Evolutionary conservation across 1,284 basidiomycete genomes (phyloP).

Genomic region (Pisolithus thermaeus): DNA sequence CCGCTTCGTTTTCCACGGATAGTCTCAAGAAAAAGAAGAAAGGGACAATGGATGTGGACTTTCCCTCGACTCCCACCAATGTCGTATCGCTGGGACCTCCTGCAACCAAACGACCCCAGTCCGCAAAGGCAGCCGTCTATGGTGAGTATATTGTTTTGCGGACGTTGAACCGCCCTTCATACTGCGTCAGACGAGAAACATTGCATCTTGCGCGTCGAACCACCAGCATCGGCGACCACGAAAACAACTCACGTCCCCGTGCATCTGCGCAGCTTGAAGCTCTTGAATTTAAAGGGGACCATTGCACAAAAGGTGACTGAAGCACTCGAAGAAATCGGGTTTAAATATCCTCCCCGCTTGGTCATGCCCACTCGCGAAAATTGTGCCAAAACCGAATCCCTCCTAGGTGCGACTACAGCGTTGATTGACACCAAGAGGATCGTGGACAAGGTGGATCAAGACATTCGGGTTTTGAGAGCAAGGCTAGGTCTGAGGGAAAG

Average conservation of each 20-base stretch:
- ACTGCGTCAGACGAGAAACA: slow-evolving; percentile 54
- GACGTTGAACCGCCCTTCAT: slow-evolving; percentile 7
- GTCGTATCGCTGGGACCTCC: slow-evolving; percentile 39
- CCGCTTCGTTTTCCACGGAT: slow-evolving; percentile 38
- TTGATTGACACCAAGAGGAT: slow-evolving; percentile 84
- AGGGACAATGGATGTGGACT: slow-evolving; percentile 41
- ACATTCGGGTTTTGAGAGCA: slow-evolving; percentile 65
- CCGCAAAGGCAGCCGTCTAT: slow-evolving; percentile 50
- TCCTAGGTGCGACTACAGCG: slow-evolving; percentile 65
- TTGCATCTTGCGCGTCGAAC: slow-evolving; percentile 73
- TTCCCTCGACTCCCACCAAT: slow-evolving; percentile 50
- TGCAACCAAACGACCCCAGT: slow-evolving; percentile 39
- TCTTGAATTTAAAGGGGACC: slow-evolving; percentile 70
- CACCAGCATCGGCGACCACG: slow-evolving; percentile 44
- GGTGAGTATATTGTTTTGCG: slow-evolving; percentile 35
- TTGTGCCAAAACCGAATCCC: slow-evolving; percentile 61
- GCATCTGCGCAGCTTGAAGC: slow-evolving; percentile 76
- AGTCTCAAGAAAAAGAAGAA: slow-evolving; percentile 46
- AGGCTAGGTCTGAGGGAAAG: slow-evolving; percentile 56
- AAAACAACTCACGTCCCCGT: slow-evolving; percentile 75
- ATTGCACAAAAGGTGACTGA: slow-evolving; percentile 71
- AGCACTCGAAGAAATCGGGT: slow-evolving; percentile 69
- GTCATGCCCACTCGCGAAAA: slow-evolving; percentile 91
- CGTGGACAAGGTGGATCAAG: slow-evolving; percentile 82
- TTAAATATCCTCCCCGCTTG: slow-evolving; percentile 64